Base-by-base conservation (phyloP, 78 protist species). In the Protostelium mycophagum region DNA sequence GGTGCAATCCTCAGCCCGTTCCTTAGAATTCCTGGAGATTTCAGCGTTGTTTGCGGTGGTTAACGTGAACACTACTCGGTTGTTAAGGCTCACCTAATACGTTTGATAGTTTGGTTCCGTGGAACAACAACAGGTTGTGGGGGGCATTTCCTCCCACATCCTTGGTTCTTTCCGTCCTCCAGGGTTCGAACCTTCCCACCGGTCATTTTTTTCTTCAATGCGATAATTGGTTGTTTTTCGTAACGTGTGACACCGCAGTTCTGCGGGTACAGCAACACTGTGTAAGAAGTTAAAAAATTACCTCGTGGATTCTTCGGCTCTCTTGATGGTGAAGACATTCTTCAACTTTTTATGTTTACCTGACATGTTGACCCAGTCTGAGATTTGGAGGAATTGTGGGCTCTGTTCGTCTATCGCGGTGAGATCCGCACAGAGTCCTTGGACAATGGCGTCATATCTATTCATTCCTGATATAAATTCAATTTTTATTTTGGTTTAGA, bases 1-100 rank as follows among this genome's bases (percentile, higher is more conserved):
- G 99, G 99, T 0, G 98, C 98, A 38, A 98, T 96, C 38, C 97
- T 93, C 84, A 98, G 97, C 9, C 96, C 97, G 83, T 93, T 93
- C 28, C 91, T 34, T 25, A 97, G 85, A 38, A 97, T 98, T 0
- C 98, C 97, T 34, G 93, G 94, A 51, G 39, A 96, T n/a, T n/a
- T n/a, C n/a, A n/a, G n/a, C n/a, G n/a, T n/a, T n/a, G n/a, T n/a
- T n/a, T n/a, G n/a, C n/a, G n/a, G n/a, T n/a, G 16, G 73, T 16
- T 16, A 51, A 5, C 31, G 16, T 51, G 73, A 51, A 16, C 5
- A 51, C 31, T 5, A 16, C 5, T 25, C 73, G 16, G 73, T 51
- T 51, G 73, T 51, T 51, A 16, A 51, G 5, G 5, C 73, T 51
- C 73, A 51, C 73, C 73, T 16, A 51, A 29, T n/a, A 87, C 16